phyloP scores from a whole-genome alignment of 2,329 filamentous ascomycete species.

The Ophiostoma sp. region DNA sequence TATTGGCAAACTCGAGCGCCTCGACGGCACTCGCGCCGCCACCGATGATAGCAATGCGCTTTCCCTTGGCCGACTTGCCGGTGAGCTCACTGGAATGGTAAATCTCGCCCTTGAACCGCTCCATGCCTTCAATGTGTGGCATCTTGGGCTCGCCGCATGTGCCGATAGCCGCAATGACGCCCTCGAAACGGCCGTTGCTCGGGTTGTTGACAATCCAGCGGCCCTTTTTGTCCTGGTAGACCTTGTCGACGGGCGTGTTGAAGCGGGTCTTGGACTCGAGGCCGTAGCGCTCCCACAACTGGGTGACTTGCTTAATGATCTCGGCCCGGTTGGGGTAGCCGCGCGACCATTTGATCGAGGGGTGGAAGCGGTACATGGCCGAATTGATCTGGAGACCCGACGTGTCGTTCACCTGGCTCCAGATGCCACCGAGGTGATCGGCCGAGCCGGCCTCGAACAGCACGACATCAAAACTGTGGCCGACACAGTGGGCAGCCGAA shows the following conservation, averaged over 20 bases:
- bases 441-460: constrained; percentile 69
- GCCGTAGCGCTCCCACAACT: constrained; percentile 70
- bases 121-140: constrained; percentile 63
- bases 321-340: constrained; percentile 75
- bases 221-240: constrained; percentile 45
- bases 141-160: constrained; percentile 73
- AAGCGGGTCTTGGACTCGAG: constrained; percentile 68
- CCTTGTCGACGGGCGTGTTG: constrained; percentile 60
- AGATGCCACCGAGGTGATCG: constrained; percentile 69
- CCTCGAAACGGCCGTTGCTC: constrained; percentile 68
- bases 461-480: constrained; percentile 76
- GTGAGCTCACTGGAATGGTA: constrained; percentile 73
- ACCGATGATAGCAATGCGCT: constrained; percentile 70
- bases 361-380: constrained; percentile 83
- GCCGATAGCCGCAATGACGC: constrained; percentile 70
- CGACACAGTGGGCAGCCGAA: constrained; percentile 74
- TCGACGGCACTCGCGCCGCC: constrained; percentile 78
- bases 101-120: constrained; percentile 65
- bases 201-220: constrained; percentile 74
- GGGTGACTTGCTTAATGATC: constrained; percentile 65
- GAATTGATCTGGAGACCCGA: constrained; percentile 56
- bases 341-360: constrained; percentile 65
- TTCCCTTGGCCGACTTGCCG: constrained; percentile 64
- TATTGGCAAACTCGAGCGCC: constrained; percentile 71
- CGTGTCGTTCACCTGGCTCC: constrained; percentile 53